Evolutionary conservation across 2,329 filamentous ascomycete genomes (phyloP), one percentile per base, ranked within the genome.

Genomic region (Chaetothyriales sp.): DNA sequence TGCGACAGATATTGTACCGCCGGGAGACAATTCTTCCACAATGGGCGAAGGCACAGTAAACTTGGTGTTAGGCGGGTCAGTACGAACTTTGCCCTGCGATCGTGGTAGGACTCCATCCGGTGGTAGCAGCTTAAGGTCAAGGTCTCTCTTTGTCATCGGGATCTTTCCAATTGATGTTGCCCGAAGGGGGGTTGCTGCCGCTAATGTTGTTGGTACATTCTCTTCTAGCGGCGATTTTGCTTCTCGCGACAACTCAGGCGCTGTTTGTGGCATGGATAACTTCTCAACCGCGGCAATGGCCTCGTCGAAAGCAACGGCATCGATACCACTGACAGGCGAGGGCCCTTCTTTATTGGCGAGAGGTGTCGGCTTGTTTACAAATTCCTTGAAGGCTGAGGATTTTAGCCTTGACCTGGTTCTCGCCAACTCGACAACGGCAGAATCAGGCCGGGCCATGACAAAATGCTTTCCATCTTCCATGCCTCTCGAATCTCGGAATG

Each of bases 361-460:
- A 20, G 22, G 10, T 44, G 20, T 48, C 5, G 28, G 2, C 47
- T 15, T 46, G 40, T 22, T 28, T 43, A 43, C 6, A 22, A 20
- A 3, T 29, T 19, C 51, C 43, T 44, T 49, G 49, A 22, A 45
- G 10, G 33, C 37, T 18, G 29, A 28, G 19, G 46, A 54, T 47
- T 57, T 58, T 7, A 56, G 55, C 44, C 48, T 56, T 13, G 54
- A 56, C 29, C 53, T 55, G 2, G 59, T 60, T 22, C 59, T 56
- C 45, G 54, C 58, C 9, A 60, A 47, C 43, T 59, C 53, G 18
- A 61, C 56, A 33, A 51, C 52, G 10, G 48, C 53, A 29, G 59
- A 61, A 44, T 56, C 54, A 25, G 59, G 59, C 47, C 59, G 48
- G 10, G 59, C 57, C 58, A 61, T 61, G 47, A 58, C 58, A 46